Base-by-base conservation (phyloP, 257 asterid genomes). In the Plantago elongata region DNA sequence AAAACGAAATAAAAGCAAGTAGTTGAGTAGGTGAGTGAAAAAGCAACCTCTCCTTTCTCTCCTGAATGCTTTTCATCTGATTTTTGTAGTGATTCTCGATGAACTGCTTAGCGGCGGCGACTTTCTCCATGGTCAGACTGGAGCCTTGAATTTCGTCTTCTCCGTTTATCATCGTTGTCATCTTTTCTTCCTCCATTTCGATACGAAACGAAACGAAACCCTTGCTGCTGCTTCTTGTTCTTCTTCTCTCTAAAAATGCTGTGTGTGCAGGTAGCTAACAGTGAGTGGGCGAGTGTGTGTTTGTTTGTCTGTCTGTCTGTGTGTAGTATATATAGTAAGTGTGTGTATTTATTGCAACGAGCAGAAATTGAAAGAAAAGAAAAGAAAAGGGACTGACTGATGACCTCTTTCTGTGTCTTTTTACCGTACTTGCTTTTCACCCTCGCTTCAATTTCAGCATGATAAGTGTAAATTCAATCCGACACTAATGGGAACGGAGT, bases 71-170 rank as follows among this genome's bases (percentile, higher is more conserved):
- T 73, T 89, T 92, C 95, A 83, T 92, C 86, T 92, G 99, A 75
- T 79, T 86, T 68, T 84, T 89, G 75, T 92, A 92, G 88, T 92
- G 99, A 74, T 89, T 92, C 82, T 92, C 99, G 68, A 92, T 92
- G 78, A 74, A 92, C 82, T 92, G 88, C 58, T 92, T 92, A 0
- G 99, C 99, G 57, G 99, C 99, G 13, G 97, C 97, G n/a, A 92
- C 99, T 79, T 86, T 92, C 71, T 92, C 99, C 97, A 92, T 86
- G 51, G 99, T 92, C 72, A 83, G 77, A 71, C 89, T 89, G 18
- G 99, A 92, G 22, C 95, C 97, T 12, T 82, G 77, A 72, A 84
- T 73, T 69, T 89, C 99, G 62, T 84, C 97, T 57, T 76, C 88
- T 6, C 74, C 61, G 59, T 67, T 71, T 9, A 47, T 47, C 54